These are phyloP conservation scores for Microbotryomycetes sp. DNA, from an alignment of 1,284 basidiomycete genomes.

Conservation along the genomic window DNA sequence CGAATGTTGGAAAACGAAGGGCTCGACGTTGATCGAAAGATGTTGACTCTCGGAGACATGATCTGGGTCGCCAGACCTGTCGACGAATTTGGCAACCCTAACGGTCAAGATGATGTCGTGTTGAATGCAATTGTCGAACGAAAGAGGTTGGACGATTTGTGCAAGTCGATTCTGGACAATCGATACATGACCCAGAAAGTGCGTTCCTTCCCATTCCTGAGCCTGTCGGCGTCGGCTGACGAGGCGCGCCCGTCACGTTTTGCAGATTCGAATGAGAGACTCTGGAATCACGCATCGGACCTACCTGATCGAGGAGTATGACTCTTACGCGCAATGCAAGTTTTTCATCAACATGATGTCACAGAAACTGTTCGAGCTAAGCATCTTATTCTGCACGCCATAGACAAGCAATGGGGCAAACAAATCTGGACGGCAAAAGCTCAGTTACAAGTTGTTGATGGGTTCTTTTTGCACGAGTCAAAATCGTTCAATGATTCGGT, in stretches of 20 bases:
- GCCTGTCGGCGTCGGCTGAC: neutral
- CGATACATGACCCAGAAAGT: slow-evolving; percentile 53
- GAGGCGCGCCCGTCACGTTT: neutral
- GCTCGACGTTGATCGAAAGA: slow-evolving; percentile 45
- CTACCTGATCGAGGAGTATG: slow-evolving; percentile 52
- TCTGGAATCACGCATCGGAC: slow-evolving; percentile 48
- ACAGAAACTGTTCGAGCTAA: too few relatives aligned
- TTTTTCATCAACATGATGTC: too few relatives aligned
- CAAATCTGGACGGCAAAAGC: slow-evolving; percentile 44
- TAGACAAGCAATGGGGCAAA: slow-evolving; percentile 34
- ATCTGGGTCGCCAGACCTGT: slow-evolving; percentile 49
- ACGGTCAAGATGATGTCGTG: slow-evolving; percentile 44
- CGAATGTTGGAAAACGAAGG: slow-evolving; percentile 41
- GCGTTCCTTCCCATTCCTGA: too few relatives aligned
- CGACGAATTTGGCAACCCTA: slow-evolving; percentile 34
- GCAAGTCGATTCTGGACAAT: slow-evolving; percentile 48
- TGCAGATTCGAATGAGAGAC: slow-evolving; percentile 47
- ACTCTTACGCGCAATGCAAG: slow-evolving; percentile 38
- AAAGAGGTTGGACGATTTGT: slow-evolving; percentile 51
- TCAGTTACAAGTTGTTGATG: slow-evolving; percentile 50
- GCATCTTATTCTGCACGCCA: slow-evolving; percentile 39
- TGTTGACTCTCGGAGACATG: slow-evolving; percentile 51
- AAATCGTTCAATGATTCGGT: slow-evolving; percentile 47
- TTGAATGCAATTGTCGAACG: slow-evolving; percentile 52
- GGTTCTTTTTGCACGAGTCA: slow-evolving; percentile 51